These are phyloP conservation scores for Huntiella abstrusa DNA, from an alignment of 2,329 filamentous ascomycete species.

Conservation along the genomic window DNA sequence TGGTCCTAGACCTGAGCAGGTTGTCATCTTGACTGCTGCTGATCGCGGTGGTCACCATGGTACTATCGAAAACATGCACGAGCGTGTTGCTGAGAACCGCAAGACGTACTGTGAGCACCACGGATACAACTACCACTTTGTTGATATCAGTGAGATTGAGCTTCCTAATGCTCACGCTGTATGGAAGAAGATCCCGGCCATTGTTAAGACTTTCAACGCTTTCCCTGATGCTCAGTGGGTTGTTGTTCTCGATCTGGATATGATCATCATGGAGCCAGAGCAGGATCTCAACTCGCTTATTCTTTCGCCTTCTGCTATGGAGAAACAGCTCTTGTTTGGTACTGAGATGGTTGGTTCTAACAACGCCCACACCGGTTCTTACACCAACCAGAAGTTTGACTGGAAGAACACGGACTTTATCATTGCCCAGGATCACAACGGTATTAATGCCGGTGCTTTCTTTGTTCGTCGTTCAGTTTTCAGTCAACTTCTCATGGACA, in stretches of 20 bases:
- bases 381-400: slow-evolving; percentile 7
- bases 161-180: slow-evolving; percentile 8
- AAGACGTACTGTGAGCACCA: slow-evolving; percentile 10
- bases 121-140: slow-evolving; percentile 12
- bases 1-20: slow-evolving; percentile 8
- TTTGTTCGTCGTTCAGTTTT: slow-evolving; percentile 9
- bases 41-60: slow-evolving; percentile 10
- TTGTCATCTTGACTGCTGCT: slow-evolving; percentile 9
- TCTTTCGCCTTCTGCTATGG: slow-evolving; percentile 10
- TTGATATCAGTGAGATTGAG: slow-evolving; percentile 11
- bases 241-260: slow-evolving; percentile 10
- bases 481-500: slow-evolving; percentile 10
- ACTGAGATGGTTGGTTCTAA: slow-evolving; percentile 7
- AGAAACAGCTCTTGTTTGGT: slow-evolving; percentile 6
- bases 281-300: slow-evolving; percentile 10
- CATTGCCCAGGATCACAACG: slow-evolving; percentile 11
- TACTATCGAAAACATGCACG: slow-evolving; percentile 10
- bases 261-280: slow-evolving; percentile 10
- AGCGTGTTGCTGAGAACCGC: slow-evolving; percentile 9
- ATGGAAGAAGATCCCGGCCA: slow-evolving; percentile 11
- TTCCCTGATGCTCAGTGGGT: slow-evolving; percentile 11
- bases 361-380: slow-evolving; percentile 6
- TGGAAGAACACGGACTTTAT: slow-evolving; percentile 11
- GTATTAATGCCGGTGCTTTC: slow-evolving; percentile 11
- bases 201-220: slow-evolving; percentile 10